phyloP scores from a whole-genome alignment of 148 eudicot species.

The Rhododendron mucronatum region DNA sequence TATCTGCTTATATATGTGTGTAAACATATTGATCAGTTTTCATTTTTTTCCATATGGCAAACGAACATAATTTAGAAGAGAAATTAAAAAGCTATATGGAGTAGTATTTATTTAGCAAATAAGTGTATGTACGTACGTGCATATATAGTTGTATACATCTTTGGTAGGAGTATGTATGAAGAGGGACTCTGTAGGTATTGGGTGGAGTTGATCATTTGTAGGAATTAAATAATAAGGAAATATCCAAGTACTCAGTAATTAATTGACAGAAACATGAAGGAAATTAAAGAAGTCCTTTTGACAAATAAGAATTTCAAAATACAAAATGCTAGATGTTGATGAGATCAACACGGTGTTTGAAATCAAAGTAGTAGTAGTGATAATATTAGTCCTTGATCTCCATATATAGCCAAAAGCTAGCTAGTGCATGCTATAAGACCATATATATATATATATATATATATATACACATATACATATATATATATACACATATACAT shows the following conservation, averaged over 20 bases:
- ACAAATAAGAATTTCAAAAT: neutral
- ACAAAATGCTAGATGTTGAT: neutral
- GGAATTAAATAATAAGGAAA: neutral
- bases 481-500: too few species aligned
- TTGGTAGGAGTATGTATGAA: neutral
- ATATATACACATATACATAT: too few species aligned
- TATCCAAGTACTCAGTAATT: neutral
- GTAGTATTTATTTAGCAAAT: too few species aligned
- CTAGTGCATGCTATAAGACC: neutral
- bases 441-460: too few species aligned
- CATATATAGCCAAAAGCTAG: neutral
- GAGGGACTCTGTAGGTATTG: neutral
- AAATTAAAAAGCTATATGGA: too few species aligned
- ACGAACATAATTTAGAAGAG: too few species aligned
- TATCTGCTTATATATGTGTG: neutral
- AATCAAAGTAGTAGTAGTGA: neutral
- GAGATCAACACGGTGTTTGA: neutral
- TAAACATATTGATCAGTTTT: neutral
- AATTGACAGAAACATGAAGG: neutral
- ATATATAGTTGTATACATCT: neutral
- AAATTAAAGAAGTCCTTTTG: neutral
- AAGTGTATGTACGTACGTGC: neutral
- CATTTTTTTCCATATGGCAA: too few species aligned
- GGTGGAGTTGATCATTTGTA: neutral
- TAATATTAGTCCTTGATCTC: neutral